Evolutionary conservation across 352 stramenopile genomes (phyloP).

Genomic region (Aphanomyces stellatus): DNA sequence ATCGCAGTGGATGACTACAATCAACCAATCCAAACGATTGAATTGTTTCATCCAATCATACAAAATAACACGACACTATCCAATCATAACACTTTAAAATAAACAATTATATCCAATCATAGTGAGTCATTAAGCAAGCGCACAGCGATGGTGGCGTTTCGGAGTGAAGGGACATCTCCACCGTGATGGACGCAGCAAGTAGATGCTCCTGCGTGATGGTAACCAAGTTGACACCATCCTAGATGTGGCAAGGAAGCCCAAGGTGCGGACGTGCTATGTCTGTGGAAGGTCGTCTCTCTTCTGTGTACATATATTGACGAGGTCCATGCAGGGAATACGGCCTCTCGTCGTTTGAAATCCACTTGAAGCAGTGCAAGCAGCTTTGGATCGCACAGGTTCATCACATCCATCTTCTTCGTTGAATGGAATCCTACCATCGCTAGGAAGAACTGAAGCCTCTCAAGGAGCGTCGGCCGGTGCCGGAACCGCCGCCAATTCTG

Average conservation of each 20-base stretch:
- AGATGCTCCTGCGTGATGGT: neutral
- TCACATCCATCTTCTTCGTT: neutral
- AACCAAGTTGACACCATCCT: neutral
- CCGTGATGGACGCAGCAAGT: neutral
- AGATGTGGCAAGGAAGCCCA: conserved; percentile 25
- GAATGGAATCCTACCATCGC: neutral
- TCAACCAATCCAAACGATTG: neutral
- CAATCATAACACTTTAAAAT: too few species aligned
- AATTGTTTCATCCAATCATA: neutral
- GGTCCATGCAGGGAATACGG: conserved; percentile 38
- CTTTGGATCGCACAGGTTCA: conserved; percentile 54
- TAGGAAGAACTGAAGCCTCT: conserved; percentile 63
- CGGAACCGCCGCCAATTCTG: conserved; percentile 50
- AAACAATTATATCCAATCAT: neutral
- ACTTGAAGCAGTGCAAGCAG: conserved; percentile 81
- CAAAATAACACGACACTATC: neutral
- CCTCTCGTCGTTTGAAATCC: conserved; percentile 73
- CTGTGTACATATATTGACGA: neutral
- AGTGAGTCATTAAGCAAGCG: neutral
- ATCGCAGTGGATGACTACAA: neutral
- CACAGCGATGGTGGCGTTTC: too few species aligned
- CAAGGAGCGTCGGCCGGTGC: conserved; percentile 46
- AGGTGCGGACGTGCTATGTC: conserved; percentile 72
- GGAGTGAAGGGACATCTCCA: neutral
- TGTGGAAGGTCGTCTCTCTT: conserved; percentile 32